phyloP scores from a whole-genome alignment of 1,284 basidiomycete genomes.

The Ustilago cynodontis region DNA sequence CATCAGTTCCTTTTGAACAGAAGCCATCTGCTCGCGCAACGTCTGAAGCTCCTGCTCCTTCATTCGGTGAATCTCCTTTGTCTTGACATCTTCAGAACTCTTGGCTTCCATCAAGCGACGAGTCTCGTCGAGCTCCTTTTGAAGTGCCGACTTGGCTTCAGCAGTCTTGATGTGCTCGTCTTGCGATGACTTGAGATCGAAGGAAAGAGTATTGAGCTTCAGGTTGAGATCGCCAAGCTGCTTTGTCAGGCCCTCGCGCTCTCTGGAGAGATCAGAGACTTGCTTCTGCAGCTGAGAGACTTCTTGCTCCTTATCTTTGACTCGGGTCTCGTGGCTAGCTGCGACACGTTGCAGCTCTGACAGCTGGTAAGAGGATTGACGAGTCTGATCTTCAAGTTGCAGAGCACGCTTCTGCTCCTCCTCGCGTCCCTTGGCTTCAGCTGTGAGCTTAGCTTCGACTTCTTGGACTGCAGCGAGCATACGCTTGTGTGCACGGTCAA shows the following conservation, averaged over 20 bases:
- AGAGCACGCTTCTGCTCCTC: constrained; percentile 49
- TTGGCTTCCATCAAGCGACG: constrained; percentile 83
- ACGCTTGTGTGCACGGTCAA: constrained; percentile 81
- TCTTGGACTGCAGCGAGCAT: constrained; percentile 79
- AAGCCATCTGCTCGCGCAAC: constrained; percentile 78
- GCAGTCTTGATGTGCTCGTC: constrained; percentile 76
- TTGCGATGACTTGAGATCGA: constrained; percentile 78
- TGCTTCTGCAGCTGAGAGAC: constrained; percentile 77
- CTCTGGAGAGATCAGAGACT: constrained; percentile 73
- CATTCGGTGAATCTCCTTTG: constrained; percentile 85
- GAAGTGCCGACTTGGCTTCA: constrained; percentile 76
- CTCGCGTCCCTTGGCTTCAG: constrained; percentile 75
- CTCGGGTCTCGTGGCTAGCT: constrained; percentile 81
- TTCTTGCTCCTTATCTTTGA: constrained; percentile 83
- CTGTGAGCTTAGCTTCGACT: constrained; percentile 79
- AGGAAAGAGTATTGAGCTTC: constrained; percentile 78
- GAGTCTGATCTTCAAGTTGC: constrained; percentile 56
- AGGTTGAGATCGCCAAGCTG: constrained; percentile 78
- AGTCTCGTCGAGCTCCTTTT: constrained; percentile 84
- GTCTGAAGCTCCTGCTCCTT: constrained; percentile 84
- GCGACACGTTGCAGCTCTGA: constrained; percentile 82
- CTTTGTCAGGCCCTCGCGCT: constrained; percentile 67
- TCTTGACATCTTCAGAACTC: constrained; percentile 84
- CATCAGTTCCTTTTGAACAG: constrained; percentile 65
- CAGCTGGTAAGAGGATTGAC: constrained; percentile 80